Evolutionary conservation across 805 yeast species (phyloP), one percentile per base, ranked within the genome.

Genomic region (Zygosaccharomyces kombuchaensis): DNA sequence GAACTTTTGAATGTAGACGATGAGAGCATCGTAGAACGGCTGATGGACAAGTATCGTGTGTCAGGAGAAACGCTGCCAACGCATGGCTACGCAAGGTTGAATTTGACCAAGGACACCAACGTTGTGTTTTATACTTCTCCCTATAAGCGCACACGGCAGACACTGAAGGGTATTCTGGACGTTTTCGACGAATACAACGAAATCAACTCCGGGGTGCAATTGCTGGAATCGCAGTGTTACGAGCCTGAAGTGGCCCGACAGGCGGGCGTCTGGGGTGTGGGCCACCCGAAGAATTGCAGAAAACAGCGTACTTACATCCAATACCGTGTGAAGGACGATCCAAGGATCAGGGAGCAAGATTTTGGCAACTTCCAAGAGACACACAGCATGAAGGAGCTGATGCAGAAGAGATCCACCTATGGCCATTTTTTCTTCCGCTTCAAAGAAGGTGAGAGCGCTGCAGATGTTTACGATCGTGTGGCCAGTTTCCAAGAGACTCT

Each of bases 361-460:
- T 90, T 90, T 60, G 97, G 97, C 16, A 89, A 89, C 62, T 89
- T 88, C 65, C 97, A 89, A 68, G 80, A 84, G 45, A 76, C 82
- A 0, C 75, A 80, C 1, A 81, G 78, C 45, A 89, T 89, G 95
- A 83, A 82, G 54, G 71, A 74, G 54, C 83, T 88, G 27, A 84
- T 96, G 88, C 75, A 76, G 45, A 95, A 87, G 56, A 69, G 97
- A 38, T 90, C 95, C 0, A 78, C 80, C 50, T 90, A 90, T 66
- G 97, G 97, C 0, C 87, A 82, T 63, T 84, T 84, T 59, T 90
- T 90, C 65, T 90, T 85, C 63, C 68, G 97, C 45, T 90, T 90
- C 25, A 96, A 96, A 4, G 81, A 85, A 57, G 97, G 97, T 9
- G 97, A 90, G 65, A 83, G 93, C 57, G 97, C 96, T 0, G 97